Base-by-base conservation (phyloP, 2,329 filamentous ascomycete species). In the Colletotrichum karsti region DNA sequence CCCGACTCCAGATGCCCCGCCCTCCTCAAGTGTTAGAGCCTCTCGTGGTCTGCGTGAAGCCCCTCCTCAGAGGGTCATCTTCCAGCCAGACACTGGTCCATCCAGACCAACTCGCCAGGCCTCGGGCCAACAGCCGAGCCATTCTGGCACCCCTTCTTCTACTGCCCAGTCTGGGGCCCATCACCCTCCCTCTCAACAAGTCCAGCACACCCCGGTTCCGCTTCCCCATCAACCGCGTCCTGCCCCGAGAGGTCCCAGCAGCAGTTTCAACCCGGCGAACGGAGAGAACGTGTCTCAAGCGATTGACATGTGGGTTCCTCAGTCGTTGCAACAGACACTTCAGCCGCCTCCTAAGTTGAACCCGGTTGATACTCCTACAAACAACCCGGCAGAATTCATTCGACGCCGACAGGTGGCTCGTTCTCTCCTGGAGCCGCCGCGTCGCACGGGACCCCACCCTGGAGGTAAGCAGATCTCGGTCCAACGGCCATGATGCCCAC, bases 31-130 rank as follows among this genome's bases (percentile, higher is more conserved):
- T 46, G 84, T 85, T 39, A 83, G 89, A 69, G 88, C 87, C 18
- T 90, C 89, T 3, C 83, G 90, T 69, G 91, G 90, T 39, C 82
- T 95, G 56, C 87, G 94, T 71, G 93, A 96, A 77, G 93, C 93
- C n/a, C 94, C 94, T 28, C 91, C 93, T 1, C 93, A 95, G 76
- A 87, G 93, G 70, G 90, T 95, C 58, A 90, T 96, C 57, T 97
- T 95, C 78, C 93, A 96, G 76, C 93, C 93, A 30, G 93, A 97
- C 73, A 90, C 90, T 2, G 88, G 87, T 9, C 83, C 91, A 4
- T 83, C 87, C 13, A 87, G 93, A 70, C 87, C 90, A 72, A 88
- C 87, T 7, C 87, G 92, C 60, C 88, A 92, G 71, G 77, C 84
- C 24, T 82, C 84, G 28, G 63, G 66, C 6, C 66, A 69, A 30